Base-by-base conservation (phyloP, 805 yeast species). In the Yamadazyma endophytica region DNA sequence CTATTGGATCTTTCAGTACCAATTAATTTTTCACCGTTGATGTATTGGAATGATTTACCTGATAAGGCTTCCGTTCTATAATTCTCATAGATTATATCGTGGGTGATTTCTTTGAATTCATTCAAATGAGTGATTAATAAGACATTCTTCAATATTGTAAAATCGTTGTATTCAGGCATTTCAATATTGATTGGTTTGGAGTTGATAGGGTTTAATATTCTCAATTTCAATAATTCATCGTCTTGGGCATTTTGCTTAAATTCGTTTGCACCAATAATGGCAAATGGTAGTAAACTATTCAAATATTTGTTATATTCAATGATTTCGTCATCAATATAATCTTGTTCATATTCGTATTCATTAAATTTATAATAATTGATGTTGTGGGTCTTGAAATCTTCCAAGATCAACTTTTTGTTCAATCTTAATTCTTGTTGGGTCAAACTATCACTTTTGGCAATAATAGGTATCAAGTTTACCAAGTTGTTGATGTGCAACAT, bases 51-150 rank as follows among this genome's bases (percentile, higher is more conserved):
- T 50, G 56, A 64, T 38, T 77, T 81, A 18, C 83, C 80, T 17
- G 86, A 77, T 41, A 84, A 70, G 12, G 89, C 88, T 50, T 79
- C 87, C 7, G 96, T 84, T 70, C 97, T 80, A 61, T 88, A 88
- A 52, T 79, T 80, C 58, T 88, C 97, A 57, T 88, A 88, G 42
- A 88, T 64, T 24, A 79, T 73, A 54, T 87, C 95, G 54, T 84
- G 94, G 6, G 97, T 88, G 49, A 75, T 71, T 48, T 88, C 96
- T 61, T 86, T 86, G 58, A 88, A 77, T 52, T 88, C 96, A 53
- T 80, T 80, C 58, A 88, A 71, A 60, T 87, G 96, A 12, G 92
- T 79, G 48, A 84, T 82, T 49, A 88, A 72, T 37, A 88, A 64
- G 4, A 88, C 76, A 49, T 85, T 86, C 55, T 88, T 79, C 56